A percentile compares a stretch with the other conserved stretches of the same genome.
Evolutionary conservation across 345 rosid genomes (phyloP).

Genomic region (Trapa incisa): DNA sequence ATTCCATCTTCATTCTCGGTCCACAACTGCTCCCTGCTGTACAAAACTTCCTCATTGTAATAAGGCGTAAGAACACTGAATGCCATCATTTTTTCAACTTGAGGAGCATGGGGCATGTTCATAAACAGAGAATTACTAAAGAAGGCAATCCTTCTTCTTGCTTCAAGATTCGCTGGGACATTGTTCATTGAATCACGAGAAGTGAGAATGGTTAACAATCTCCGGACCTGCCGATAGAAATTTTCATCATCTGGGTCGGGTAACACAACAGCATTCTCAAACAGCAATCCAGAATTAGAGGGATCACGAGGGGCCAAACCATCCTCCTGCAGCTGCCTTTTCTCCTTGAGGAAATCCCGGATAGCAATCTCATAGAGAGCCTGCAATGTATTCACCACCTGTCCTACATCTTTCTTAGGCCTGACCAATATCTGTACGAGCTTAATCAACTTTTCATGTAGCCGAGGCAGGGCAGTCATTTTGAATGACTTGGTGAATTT

Average conservation of each 20-base stretch:
- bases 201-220: slow-evolving; percentile 74
- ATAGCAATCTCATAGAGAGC: slow-evolving; percentile 77
- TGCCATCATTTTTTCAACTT: slow-evolving; percentile 97
- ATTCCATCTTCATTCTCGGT: slow-evolving; percentile 93
- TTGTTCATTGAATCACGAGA: slow-evolving; percentile 88
- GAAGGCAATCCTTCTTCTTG: slow-evolving; percentile 88
- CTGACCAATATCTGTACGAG: slow-evolving; percentile 47
- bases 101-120: slow-evolving; percentile 99
- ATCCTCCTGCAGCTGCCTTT: slow-evolving; percentile 55
- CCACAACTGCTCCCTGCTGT: slow-evolving; percentile 79
- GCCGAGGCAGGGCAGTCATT: slow-evolving; percentile 55
- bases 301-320: slow-evolving; percentile 75
- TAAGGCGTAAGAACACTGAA: slow-evolving; percentile 93
- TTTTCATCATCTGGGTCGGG: slow-evolving; percentile 59
- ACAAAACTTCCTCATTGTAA: slow-evolving; percentile 79
- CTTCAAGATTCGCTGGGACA: slow-evolving; percentile 78
- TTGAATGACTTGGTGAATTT: slow-evolving; percentile 70
- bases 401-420: slow-evolving; percentile 39
- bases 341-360: slow-evolving; percentile 64
- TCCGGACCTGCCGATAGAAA: slow-evolving; percentile 77
- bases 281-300: slow-evolving; percentile 57
- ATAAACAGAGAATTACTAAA: slow-evolving; percentile 92
- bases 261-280: slow-evolving; percentile 63
- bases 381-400: slow-evolving; percentile 76
- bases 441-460: slow-evolving; percentile 59